phyloP scores from a whole-genome alignment of 2,329 filamentous ascomycete species.

The Sporothrix mexicana region DNA sequence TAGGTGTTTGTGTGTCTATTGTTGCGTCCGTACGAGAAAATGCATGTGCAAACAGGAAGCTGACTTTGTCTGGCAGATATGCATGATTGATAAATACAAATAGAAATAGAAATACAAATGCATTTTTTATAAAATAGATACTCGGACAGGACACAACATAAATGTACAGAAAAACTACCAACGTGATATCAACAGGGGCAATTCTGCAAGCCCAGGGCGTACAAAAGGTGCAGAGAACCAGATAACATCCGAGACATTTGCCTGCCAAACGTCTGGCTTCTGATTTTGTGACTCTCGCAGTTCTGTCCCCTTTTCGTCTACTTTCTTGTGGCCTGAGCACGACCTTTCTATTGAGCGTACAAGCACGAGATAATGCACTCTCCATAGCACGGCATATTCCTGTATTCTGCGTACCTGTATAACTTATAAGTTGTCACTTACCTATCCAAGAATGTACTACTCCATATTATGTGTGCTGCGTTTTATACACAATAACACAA shows the following conservation, averaged over 20 bases:
- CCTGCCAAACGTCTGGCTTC: constrained; percentile 26
- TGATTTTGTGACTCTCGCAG: neutral
- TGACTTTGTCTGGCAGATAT: neutral
- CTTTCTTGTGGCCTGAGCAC: neutral
- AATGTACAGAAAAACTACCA: neutral
- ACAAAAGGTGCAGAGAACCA: neutral
- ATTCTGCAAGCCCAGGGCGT: neutral
- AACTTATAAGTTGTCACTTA: no score
- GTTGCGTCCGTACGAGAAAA: neutral
- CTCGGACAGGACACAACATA: no score
- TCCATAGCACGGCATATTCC: constrained; percentile 1
- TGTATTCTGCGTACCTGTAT: neutral
- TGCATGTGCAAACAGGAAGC: neutral
- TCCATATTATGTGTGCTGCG: neutral
- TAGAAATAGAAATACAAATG: neutral
- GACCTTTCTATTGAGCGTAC: neutral
- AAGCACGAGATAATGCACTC: neutral
- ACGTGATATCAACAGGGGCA: neutral
- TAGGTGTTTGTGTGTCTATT: neutral
- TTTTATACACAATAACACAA: neutral
- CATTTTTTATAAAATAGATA: no score
- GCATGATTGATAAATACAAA: neutral
- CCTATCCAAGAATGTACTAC: no score
- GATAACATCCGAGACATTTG: constrained; percentile 34
- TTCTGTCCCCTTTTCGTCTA: neutral